These are phyloP conservation scores for Dipteronia dyeriana DNA, from an alignment of 345 rosid species.

Conservation along the genomic window DNA sequence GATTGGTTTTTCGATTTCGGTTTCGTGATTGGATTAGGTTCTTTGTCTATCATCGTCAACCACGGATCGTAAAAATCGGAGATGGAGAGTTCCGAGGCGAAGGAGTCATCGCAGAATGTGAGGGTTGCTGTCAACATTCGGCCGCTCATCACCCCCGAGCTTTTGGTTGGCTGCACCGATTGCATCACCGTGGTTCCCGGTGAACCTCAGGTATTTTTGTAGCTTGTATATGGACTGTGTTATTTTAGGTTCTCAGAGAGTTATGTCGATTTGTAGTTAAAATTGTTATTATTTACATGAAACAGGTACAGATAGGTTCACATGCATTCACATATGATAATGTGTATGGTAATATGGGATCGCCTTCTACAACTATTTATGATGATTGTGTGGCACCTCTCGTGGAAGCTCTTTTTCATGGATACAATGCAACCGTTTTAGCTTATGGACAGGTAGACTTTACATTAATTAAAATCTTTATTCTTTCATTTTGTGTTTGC, in stretches of 20 bases:
- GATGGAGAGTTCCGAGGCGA: conserved; percentile 59
- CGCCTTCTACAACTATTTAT: conserved; percentile 50
- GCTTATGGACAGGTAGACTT: conserved; percentile 92
- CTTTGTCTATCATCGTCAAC: not conserved
- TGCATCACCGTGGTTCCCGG: conserved; percentile 82
- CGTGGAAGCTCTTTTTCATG: conserved; percentile 80
- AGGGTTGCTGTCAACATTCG: conserved; percentile 89
- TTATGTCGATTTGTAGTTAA: not conserved
- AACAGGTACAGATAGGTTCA: conserved; percentile 83
- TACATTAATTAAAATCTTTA: not conserved
- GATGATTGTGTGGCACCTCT: conserved; percentile 82
- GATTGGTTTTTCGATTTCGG: not conserved
- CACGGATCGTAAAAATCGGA: not conserved
- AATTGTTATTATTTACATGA: not conserved
- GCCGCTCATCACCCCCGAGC: conserved; percentile 87
- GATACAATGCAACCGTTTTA: conserved; percentile 92
- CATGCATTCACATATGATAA: conserved; percentile 84
- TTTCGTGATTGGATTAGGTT: not conserved
- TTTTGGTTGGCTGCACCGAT: conserved; percentile 81
- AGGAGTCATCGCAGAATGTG: conserved; percentile 59
- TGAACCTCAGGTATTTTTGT: conserved; percentile 72
- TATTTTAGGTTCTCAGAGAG: not conserved
- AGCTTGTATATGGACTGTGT: not conserved
- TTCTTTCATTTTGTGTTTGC: not conserved
- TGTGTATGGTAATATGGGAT: conserved; percentile 61